Evolutionary conservation across 2,329 filamentous ascomycete genomes (phyloP), one percentile per base, ranked within the genome.

Genomic region (Cladosporium cucumerinum): DNA sequence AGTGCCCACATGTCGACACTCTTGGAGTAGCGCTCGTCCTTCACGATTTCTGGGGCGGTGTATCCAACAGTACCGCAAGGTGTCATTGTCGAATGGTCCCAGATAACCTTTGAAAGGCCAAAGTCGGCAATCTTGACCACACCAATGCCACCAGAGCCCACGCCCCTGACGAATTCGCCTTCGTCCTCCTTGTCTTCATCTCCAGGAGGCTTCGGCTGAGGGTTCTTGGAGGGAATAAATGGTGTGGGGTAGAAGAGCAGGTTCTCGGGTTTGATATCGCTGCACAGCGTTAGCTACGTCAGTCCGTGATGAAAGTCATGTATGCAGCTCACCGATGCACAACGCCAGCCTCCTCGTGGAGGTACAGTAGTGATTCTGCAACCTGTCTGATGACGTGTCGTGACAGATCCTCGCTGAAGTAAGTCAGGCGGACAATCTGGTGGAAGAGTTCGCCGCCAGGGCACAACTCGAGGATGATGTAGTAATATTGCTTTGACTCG

Each of bases 1-100:
- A 99, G 80, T 3, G 95, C 95, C 95, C 95, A 99, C 95, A 99
- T 99, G 75, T 99, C 95, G 54, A 99, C 95, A 60, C 92, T 96
- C 83, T 98, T 99, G 43, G 94, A 98, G 78, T 99, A 99, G 25
- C 93, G 88, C 80, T 99, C 95, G 78, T 99, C 95, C 80, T 98
- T 98, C 76, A 99, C 95, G 68, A 99, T 99, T 76, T 99, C 95
- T 8, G 95, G 95, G 3, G 95, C 95, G 4, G 95, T 98, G 80
- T 99, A 99, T 51, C 95, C 95, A 65, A 98, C 95, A 0, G 95
- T 99, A 65, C 95, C 95, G 77, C 95, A 99, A n/a, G 95, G 95
- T 3, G 95, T 99, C 92, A 97, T 98, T 11, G 95, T 99, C 75
- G 96, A 91, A 71, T 88, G 95, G 73, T 98, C 95, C 95, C 95